Percentiles rank a stretch among this genome's conserved stretches.
Conservation (phyloP, 2,329 filamentous ascomycete species). For the Paecilomyces dactylethromorphus region DNA sequence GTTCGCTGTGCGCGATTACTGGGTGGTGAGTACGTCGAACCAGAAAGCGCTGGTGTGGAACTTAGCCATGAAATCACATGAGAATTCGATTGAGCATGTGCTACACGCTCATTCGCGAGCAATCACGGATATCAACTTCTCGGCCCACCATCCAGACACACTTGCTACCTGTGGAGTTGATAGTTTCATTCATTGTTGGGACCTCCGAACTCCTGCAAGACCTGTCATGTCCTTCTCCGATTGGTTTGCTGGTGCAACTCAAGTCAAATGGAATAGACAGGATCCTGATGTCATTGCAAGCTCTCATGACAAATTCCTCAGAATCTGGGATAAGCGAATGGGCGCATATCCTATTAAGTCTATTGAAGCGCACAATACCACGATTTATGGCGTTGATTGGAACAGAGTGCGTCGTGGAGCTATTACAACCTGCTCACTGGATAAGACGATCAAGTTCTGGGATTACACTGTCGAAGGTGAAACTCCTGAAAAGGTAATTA, state of each 20-base stretch:
- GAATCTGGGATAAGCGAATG: conserved; percentile 84
- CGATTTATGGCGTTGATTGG: conserved; percentile 95
- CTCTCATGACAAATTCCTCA: conserved; percentile 78
- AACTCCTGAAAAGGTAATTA: conserved; percentile 67
- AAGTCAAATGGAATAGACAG: conserved; percentile 91
- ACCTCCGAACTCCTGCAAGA: conserved; percentile 66
- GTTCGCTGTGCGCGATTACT: conserved; percentile 80
- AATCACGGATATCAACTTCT: conserved; percentile 96
- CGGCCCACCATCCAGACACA: conserved; percentile 81
- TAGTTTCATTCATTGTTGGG: conserved; percentile 90
- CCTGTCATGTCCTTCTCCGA: conserved; percentile 79
- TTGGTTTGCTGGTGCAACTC: conserved; percentile 88
- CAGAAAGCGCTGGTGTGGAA: conserved; percentile 95
- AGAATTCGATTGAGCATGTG: conserved; percentile 82
- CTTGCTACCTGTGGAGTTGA: conserved; percentile 88
- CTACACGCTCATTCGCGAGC: conserved; percentile 79
- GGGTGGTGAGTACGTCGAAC: conserved; percentile 91
- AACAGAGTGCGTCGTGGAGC: conserved; percentile 67
- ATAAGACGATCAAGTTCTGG: conserved; percentile 92
- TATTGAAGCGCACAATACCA: conserved; percentile 81
- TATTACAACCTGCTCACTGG: conserved; percentile 80
- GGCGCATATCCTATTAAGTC: conserved; percentile 72
- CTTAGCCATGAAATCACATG: conserved; percentile 61
- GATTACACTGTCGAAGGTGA: conserved; percentile 62
- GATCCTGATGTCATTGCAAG: conserved; percentile 83